Percentiles rank a stretch among this genome's conserved stretches.
Conservation (phyloP, 2,329 filamentous ascomycete genomes). For the Neonectria punicea region DNA sequence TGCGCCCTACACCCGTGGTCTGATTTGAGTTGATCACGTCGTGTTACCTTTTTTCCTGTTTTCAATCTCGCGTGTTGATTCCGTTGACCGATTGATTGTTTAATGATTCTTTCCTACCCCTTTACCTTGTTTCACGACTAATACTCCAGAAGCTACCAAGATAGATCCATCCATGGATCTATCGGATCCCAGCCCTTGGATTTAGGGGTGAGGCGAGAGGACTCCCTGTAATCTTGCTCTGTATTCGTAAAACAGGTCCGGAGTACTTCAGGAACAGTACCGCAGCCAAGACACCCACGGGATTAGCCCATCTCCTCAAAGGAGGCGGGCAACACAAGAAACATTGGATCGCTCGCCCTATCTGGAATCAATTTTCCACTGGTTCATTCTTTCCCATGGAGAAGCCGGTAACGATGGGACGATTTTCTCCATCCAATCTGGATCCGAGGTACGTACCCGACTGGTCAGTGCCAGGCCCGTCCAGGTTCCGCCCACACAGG, state of each 20-base stretch:
- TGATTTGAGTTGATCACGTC: constrained; percentile 2
- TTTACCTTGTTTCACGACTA: background rate
- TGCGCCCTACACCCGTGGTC: background rate
- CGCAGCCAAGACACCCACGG: background rate
- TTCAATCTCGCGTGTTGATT: background rate
- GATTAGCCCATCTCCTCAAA: background rate
- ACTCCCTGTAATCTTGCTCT: background rate
- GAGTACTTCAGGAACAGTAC: too few species aligned
- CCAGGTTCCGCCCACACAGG: constrained; percentile 2
- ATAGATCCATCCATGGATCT: background rate
- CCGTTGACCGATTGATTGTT: background rate
- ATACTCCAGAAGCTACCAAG: background rate
- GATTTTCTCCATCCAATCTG: constrained; percentile 18
- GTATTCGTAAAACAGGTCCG: background rate
- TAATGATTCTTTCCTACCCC: background rate
- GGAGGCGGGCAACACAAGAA: background rate
- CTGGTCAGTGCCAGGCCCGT: constrained; percentile 9
- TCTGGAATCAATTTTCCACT: constrained; percentile 1
- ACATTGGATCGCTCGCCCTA: background rate
- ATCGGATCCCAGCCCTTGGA: background rate
- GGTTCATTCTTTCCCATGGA: background rate
- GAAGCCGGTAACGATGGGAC: constrained; percentile 11
- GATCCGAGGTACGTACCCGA: constrained; percentile 13
- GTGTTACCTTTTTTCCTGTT: background rate
- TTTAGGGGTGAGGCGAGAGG: background rate